phyloP scores from a whole-genome alignment of 345 rosid genomes.

The Citrus hindsii region DNA sequence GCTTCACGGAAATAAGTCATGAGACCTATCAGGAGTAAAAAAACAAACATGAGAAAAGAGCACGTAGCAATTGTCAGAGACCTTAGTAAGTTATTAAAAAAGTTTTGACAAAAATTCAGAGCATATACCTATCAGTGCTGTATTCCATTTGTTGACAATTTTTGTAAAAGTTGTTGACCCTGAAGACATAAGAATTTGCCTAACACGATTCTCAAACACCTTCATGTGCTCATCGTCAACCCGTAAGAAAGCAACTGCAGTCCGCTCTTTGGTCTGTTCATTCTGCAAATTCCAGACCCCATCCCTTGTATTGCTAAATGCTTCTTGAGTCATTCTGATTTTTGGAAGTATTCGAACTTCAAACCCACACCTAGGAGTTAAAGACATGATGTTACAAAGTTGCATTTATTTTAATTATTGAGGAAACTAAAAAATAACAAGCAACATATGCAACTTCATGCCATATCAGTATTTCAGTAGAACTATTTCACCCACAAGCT shows the following conservation, averaged over 20 bases:
- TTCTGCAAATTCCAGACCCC: conserved; percentile 99
- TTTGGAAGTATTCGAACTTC: conserved; percentile 97
- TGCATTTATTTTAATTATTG: background rate
- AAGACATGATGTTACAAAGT: background rate
- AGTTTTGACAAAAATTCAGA: background rate
- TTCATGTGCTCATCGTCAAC: conserved; percentile 99
- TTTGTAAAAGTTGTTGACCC: conserved; percentile 98
- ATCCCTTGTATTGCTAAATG: conserved; percentile 93
- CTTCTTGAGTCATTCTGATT: conserved; percentile 99
- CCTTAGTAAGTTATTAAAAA: background rate
- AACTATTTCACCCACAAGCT: background rate
- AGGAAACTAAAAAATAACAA: background rate
- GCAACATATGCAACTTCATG: background rate
- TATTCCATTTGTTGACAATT: conserved; percentile 99
- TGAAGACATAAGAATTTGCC: conserved; percentile 99
- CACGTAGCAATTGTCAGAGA: background rate
- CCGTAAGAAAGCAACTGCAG: conserved; percentile 93
- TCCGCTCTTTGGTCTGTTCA: conserved; percentile 98
- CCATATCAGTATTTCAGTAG: background rate
- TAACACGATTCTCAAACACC: conserved; percentile 96
- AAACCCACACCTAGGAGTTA: conserved; percentile 79
- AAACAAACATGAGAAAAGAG: background rate
- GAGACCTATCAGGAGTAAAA: conserved; percentile 46
- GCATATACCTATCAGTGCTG: conserved; percentile 82
- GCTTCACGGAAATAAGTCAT: conserved; percentile 99